These are phyloP conservation scores for Salpingoeca rosetta DNA, from an alignment of 78 protist species.

Conservation along the genomic window DNA sequence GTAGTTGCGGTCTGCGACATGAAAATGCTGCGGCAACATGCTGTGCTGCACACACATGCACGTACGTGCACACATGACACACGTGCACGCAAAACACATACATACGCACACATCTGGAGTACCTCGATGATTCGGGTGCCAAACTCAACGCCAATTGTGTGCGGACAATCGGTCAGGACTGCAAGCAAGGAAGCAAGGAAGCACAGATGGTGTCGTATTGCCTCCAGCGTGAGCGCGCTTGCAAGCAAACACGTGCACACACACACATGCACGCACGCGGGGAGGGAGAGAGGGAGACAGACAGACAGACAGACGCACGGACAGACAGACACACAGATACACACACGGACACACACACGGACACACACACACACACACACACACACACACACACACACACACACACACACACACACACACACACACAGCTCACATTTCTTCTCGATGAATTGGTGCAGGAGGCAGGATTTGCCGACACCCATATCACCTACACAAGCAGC, in stretches of 20 bases:
- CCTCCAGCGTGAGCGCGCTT: too few relatives aligned
- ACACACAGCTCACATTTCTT: conserved; percentile 29
- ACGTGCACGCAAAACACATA: too few relatives aligned
- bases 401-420: too few relatives aligned
- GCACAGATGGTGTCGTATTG: too few relatives aligned
- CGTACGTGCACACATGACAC: too few relatives aligned
- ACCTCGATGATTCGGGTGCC: conserved; percentile 50
- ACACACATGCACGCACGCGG: background rate
- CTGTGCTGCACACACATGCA: too few relatives aligned
- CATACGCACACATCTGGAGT: too few relatives aligned
- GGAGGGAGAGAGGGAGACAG: background rate
- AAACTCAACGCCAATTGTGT: conserved; percentile 87
- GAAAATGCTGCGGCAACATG: too few relatives aligned
- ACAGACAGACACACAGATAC: background rate
- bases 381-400: conserved; percentile 24
- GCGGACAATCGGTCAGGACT: conserved; percentile 45
- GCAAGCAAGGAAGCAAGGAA: too few relatives aligned
- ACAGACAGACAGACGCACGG: conserved; percentile 7
- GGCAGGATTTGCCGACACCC: conserved; percentile 64
- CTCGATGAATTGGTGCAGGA: conserved; percentile 66
- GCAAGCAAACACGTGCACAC: too few relatives aligned
- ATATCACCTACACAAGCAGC: conserved; percentile 18
- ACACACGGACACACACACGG: too few relatives aligned
- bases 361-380: background rate
- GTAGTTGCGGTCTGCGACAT: too few relatives aligned